Conservation (phyloP, 2,329 filamentous ascomycete genomes). For the Penicillium sp. region DNA sequence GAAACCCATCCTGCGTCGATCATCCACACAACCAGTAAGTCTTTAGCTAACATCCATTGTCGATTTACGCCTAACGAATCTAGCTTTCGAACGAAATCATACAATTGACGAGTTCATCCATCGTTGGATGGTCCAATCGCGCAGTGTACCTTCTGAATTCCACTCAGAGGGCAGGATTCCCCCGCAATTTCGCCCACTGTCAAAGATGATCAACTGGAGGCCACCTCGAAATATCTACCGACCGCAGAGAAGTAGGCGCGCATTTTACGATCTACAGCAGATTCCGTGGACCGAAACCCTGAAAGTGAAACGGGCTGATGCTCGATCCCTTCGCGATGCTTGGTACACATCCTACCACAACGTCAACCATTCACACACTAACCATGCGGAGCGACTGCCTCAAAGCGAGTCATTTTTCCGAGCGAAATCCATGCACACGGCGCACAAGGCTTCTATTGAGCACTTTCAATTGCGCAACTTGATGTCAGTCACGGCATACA, state of each 20-base stretch:
- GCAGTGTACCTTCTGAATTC: not conserved
- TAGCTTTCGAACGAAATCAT: constrained; percentile 43
- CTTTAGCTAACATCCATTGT: not conserved
- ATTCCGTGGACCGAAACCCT: constrained; percentile 43
- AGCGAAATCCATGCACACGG: constrained; percentile 51
- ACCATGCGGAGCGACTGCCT: constrained; percentile 32
- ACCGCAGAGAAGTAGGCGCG: constrained; percentile 27
- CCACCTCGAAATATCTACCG: constrained; percentile 35
- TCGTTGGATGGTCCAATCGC: constrained; percentile 38
- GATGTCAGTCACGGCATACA: constrained; percentile 54
- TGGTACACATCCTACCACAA: constrained; percentile 46
- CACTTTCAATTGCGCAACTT: constrained; percentile 63
- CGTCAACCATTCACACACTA: constrained; percentile 30
- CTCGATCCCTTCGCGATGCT: constrained; percentile 39
- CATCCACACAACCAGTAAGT: constrained; percentile 33
- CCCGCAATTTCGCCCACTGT: constrained; percentile 28
- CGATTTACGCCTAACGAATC: constrained; percentile 1
- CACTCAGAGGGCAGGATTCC: constrained; percentile 7
- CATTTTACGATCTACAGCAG: constrained; percentile 42
- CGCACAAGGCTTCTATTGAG: constrained; percentile 51
- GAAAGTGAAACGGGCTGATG: constrained; percentile 37
- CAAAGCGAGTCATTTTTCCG: constrained; percentile 49
- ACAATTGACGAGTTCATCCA: constrained; percentile 45
- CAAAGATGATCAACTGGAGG: constrained; percentile 36
- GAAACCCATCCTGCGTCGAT: constrained; percentile 23